Percentiles rank a stretch among this genome's conserved stretches.
These are phyloP conservation scores for Aspergillus pseudoviridinutans DNA, from an alignment of 2,329 filamentous ascomycete genomes.

Conservation along the genomic window DNA sequence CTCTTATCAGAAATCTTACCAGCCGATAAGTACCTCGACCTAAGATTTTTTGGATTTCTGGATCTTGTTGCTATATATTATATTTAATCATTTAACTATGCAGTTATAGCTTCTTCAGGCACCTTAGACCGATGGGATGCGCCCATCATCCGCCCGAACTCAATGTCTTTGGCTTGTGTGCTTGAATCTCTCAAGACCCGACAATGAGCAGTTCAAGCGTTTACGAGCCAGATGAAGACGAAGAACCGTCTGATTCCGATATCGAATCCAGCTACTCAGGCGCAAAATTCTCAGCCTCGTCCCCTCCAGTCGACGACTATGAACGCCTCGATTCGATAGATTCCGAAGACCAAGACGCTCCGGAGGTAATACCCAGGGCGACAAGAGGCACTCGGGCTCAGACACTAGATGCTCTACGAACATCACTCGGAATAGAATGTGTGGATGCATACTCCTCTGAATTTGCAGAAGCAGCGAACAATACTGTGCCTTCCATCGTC, in stretches of 20 bases:
- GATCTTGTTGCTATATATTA: background rate
- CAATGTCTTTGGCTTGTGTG: conserved; percentile 27
- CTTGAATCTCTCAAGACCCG: conserved; percentile 49
- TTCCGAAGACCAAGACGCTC: background rate
- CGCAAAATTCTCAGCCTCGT: conserved; percentile 8
- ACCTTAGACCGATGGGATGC: conserved; percentile 23
- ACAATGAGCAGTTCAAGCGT: conserved; percentile 37
- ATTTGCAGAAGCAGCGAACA: conserved; percentile 55
- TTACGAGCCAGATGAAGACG: conserved; percentile 32
- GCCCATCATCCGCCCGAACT: conserved; percentile 9
- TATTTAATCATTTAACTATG: background rate
- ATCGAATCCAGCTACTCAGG: conserved; percentile 10
- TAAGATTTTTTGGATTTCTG: background rate
- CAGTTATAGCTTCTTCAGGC: background rate
- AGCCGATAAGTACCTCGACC: background rate
- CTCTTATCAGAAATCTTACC: conserved; percentile 19
- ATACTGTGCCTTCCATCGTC: conserved; percentile 10
- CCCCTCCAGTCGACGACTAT: conserved; percentile 1
- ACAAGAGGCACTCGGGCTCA: conserved; percentile 7
- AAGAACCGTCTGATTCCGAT: conserved; percentile 20
- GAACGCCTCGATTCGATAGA: background rate
- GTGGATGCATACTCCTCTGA: conserved; percentile 49
- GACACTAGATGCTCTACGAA: conserved; percentile 10
- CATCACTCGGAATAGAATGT: conserved; percentile 39
- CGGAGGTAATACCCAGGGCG: background rate